phyloP scores from a whole-genome alignment of 768 basidiomycete genomes.

The Leccinum subtestaceum region DNA sequence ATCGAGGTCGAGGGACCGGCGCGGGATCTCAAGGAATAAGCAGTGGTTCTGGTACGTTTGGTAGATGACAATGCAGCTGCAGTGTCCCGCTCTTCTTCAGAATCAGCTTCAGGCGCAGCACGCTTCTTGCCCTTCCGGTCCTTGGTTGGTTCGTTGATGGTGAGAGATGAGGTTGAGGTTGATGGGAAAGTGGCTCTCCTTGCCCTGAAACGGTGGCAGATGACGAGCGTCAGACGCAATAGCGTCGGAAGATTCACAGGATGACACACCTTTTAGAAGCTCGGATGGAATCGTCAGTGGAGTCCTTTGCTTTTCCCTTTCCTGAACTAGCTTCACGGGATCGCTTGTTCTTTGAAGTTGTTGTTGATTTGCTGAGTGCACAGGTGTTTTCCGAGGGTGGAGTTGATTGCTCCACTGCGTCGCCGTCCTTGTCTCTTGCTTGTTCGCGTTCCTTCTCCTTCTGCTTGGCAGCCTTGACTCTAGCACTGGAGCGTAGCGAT shows the following conservation, averaged over 20 bases:
- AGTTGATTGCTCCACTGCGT: conserved; percentile 42
- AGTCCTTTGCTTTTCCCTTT: conserved; percentile 68
- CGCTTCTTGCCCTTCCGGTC: conserved; percentile 93
- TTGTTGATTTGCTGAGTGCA: conserved; percentile 33
- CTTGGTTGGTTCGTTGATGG: conserved; percentile 72
- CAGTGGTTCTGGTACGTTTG: conserved; percentile 61
- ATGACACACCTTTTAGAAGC: conserved; percentile 60
- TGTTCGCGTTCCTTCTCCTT: conserved; percentile 58
- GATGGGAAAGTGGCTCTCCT: conserved; percentile 53
- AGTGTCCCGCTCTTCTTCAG: conserved; percentile 61
- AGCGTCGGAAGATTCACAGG: conserved; percentile 30
- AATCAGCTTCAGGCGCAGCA: conserved; percentile 66
- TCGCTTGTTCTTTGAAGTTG: conserved; percentile 47
- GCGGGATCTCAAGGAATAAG: conserved; percentile 70
- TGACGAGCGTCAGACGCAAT: conserved; percentile 27
- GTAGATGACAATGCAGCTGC: conserved; percentile 45
- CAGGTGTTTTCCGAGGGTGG: conserved; percentile 44
- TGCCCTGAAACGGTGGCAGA: conserved; percentile 44
- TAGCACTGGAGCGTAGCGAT: conserved; percentile 69
- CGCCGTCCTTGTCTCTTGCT: conserved; percentile 53
- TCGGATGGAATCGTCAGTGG: conserved; percentile 49
- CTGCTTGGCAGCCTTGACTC: conserved; percentile 72
- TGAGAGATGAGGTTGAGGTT: conserved; percentile 42
- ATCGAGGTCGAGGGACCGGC: conserved; percentile 39
- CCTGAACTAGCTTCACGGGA: conserved; percentile 45